Conservation (phyloP, 352 stramenopile species). For the Phytophthora capsici region DNA sequence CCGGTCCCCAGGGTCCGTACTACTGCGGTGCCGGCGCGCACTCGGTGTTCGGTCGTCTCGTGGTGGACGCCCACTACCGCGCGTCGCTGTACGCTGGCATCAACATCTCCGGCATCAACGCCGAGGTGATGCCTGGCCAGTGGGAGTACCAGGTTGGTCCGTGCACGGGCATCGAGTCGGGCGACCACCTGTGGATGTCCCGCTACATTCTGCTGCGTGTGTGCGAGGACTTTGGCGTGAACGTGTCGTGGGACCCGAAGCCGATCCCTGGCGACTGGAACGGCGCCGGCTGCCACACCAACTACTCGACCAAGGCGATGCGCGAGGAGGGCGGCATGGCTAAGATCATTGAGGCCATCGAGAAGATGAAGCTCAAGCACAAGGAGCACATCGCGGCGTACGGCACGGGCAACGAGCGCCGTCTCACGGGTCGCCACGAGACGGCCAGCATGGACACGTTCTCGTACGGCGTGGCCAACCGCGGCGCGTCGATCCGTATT, state of each 20-base stretch:
- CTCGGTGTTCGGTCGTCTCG: slow-evolving; percentile 95
- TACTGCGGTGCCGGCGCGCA: slow-evolving; percentile 95
- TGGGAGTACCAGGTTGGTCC: slow-evolving; percentile 98
- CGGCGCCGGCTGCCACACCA: slow-evolving; percentile 95
- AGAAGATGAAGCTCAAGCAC: slow-evolving; percentile 98
- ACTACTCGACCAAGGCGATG: slow-evolving; percentile 97
- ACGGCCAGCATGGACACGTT: slow-evolving; percentile 97
- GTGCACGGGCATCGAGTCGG: slow-evolving; percentile 95
- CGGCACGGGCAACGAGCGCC: slow-evolving; percentile 96
- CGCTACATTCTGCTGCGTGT: slow-evolving; percentile 97
- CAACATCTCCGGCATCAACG: slow-evolving; percentile 97
- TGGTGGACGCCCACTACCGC: slow-evolving; percentile 96
- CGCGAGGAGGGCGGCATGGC: slow-evolving; percentile 93
- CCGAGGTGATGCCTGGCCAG: slow-evolving; percentile 98
- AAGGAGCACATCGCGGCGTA: slow-evolving; percentile 97
- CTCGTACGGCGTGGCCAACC: slow-evolving; percentile 97
- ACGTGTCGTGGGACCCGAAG: slow-evolving; percentile 97
- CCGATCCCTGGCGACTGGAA: slow-evolving; percentile 99
- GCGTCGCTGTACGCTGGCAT: slow-evolving; percentile 96
- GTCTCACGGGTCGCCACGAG: slow-evolving; percentile 96
- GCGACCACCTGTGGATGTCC: slow-evolving; percentile 97
- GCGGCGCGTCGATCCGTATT: slow-evolving; percentile 95
- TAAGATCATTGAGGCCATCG: slow-evolving; percentile 96
- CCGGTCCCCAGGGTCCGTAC: slow-evolving; percentile 92
- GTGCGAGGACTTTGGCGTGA: slow-evolving; percentile 97